A percentile compares a stretch with the other conserved stretches of the same genome.
Evolutionary conservation across 495 filamentous ascomycete genomes (phyloP).

Genomic region (Jackrogersella multiformis): DNA sequence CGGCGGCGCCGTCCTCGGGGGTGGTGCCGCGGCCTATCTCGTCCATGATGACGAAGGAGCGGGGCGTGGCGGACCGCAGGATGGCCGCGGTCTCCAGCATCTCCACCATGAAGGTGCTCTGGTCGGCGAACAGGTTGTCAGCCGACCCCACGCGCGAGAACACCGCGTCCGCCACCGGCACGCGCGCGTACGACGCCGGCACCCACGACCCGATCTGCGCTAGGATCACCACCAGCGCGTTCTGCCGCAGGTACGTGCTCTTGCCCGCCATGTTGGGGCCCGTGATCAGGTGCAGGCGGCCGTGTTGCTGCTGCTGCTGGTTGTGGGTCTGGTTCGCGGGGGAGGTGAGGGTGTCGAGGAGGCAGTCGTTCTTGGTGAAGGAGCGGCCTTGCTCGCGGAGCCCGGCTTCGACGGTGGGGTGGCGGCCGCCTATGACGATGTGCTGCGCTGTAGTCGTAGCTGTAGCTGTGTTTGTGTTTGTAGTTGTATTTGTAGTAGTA

Average conservation of each 20-base stretch:
- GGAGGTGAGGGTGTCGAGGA: slow-evolving; percentile 69
- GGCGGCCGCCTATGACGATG: slow-evolving; percentile 79
- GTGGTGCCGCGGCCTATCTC: slow-evolving; percentile 95
- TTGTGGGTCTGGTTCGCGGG: too few relatives aligned
- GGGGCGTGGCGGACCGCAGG: slow-evolving; percentile 68
- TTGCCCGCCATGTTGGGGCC: slow-evolving; percentile 99
- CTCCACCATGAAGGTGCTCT: slow-evolving; percentile 95
- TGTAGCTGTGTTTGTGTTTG: not conserved
- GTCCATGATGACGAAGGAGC: slow-evolving; percentile 98
- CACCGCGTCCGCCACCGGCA: slow-evolving; percentile 90
- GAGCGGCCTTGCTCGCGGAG: slow-evolving; percentile 80
- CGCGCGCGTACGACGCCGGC: slow-evolving; percentile 81
- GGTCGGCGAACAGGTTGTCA: slow-evolving; percentile 89
- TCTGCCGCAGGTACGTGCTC: slow-evolving; percentile 92
- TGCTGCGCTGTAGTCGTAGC: slow-evolving; percentile 7
- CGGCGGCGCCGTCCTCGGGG: slow-evolving; percentile 86
- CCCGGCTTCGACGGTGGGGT: slow-evolving; percentile 87
- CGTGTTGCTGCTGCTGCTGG: slow-evolving; percentile 46
- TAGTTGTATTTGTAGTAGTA: not conserved
- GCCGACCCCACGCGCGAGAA: slow-evolving; percentile 93
- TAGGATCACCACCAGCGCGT: slow-evolving; percentile 90
- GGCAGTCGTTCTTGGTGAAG: slow-evolving; percentile 89
- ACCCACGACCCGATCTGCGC: slow-evolving; percentile 94
- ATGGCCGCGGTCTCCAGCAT: slow-evolving; percentile 82
- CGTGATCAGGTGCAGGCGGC: slow-evolving; percentile 87